phyloP scores from a whole-genome alignment of 768 basidiomycete species.

The Kwoniella dendrophila region DNA sequence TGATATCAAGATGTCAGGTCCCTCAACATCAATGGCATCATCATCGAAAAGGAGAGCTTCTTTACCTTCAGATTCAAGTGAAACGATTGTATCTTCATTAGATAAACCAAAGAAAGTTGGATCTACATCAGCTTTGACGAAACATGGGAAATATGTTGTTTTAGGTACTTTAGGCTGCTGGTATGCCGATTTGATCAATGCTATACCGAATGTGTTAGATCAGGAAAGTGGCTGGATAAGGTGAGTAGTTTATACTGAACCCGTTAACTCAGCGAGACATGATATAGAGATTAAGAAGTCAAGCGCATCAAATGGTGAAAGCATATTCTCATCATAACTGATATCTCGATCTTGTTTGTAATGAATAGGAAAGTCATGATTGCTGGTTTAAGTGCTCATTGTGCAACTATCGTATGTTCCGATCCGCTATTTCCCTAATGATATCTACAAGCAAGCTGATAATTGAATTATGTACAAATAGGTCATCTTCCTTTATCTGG shows the following conservation, averaged over 20 bases:
- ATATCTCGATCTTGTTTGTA: no score
- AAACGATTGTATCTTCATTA: conserved; percentile 6
- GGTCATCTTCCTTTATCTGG: conserved; percentile 55
- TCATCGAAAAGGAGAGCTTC: conserved; percentile 13
- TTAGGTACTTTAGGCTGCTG: conserved; percentile 42
- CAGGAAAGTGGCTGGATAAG: conserved; percentile 30
- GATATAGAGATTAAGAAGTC: not conserved
- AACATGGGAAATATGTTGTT: conserved; percentile 52
- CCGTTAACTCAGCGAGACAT: not conserved
- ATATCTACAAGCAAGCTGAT: not conserved
- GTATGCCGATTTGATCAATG: conserved; percentile 33
- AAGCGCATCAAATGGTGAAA: not conserved
- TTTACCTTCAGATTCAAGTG: conserved; percentile 17
- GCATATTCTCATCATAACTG: no score
- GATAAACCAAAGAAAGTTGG: not conserved
- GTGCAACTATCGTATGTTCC: conserved; percentile 42
- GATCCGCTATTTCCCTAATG: not conserved
- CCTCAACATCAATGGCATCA: not conserved
- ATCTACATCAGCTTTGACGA: conserved; percentile 24
- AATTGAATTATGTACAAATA: not conserved
- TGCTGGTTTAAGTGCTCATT: conserved; percentile 38
- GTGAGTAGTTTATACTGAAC: not conserved
- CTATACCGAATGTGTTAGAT: conserved; percentile 20
- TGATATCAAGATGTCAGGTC: not conserved
- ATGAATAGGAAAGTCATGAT: conserved; percentile 33